These are phyloP conservation scores for Penicillium sp. DNA, from an alignment of 2,329 filamentous ascomycete genomes.

Conservation along the genomic window DNA sequence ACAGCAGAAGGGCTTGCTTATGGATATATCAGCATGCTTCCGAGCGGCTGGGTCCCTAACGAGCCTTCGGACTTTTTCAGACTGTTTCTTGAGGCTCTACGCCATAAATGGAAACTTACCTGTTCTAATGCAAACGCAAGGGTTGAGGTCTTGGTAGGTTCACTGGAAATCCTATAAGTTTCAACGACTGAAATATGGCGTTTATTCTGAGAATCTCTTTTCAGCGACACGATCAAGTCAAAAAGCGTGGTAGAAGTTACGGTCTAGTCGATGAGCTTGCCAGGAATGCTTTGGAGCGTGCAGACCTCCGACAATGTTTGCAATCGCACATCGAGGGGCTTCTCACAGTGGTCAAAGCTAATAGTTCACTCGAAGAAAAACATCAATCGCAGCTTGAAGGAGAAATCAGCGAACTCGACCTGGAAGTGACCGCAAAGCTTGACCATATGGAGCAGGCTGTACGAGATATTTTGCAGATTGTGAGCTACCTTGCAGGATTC, in stretches of 20 bases:
- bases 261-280: constrained; percentile 1
- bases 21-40: no score
- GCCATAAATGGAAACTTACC: not conserved
- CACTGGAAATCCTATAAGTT: not conserved
- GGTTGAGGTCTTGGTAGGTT: not conserved
- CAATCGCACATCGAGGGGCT: not conserved
- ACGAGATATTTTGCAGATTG: not conserved
- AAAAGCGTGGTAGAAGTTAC: constrained; percentile 1
- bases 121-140: not conserved
- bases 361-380: not conserved
- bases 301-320: not conserved
- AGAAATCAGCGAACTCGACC: not conserved
- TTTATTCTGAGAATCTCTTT: not conserved
- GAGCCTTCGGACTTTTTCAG: no score
- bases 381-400: not conserved
- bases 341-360: not conserved
- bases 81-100: not conserved
- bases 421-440: not conserved
- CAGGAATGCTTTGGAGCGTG: not conserved
- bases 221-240: not conserved
- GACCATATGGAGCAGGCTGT: not conserved
- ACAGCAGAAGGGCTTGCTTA: no score
- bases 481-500: not conserved
- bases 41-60: no score
- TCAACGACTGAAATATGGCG: not conserved